Percentiles rank a stretch among this genome's conserved stretches.
phyloP scores from a whole-genome alignment of 2,329 filamentous ascomycete species.

The Trichoderma arundinaceum region DNA sequence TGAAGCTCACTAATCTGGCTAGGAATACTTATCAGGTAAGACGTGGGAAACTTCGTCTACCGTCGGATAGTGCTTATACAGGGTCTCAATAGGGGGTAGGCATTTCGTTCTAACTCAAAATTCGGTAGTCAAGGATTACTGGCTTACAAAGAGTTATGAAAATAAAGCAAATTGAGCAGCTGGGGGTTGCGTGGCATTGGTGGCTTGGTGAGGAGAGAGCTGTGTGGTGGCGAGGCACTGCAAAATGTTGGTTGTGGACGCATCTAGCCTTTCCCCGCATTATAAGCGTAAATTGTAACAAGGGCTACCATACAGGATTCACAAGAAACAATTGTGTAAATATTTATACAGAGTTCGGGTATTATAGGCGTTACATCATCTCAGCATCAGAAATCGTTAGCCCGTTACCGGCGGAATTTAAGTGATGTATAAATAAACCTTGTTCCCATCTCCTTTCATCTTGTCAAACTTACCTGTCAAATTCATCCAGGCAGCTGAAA shows the following conservation, averaged over 20 bases:
- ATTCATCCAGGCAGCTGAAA: neutral
- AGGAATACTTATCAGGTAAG: neutral
- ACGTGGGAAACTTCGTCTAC: neutral
- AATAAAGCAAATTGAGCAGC: neutral
- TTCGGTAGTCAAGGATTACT: neutral
- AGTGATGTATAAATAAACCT: slow-evolving; percentile 1
- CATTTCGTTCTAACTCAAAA: neutral
- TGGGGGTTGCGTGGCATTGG: neutral
- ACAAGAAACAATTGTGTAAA: neutral
- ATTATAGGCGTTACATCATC: slow-evolving; percentile 19
- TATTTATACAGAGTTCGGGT: neutral
- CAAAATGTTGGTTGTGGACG: neutral
- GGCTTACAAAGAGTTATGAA: neutral
- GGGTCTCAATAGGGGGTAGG: neutral
- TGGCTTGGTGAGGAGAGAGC: neutral
- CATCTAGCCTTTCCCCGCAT: neutral
- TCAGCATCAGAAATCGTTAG: neutral
- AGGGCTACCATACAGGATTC: neutral
- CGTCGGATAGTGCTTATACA: neutral
- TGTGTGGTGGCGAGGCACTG: neutral
- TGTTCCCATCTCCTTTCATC: neutral
- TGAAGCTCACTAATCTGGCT: neutral
- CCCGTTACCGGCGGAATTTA: neutral
- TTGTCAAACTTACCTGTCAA: neutral
- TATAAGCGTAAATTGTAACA: neutral